Evolutionary conservation across 2,329 filamentous ascomycete species (phyloP).

Genomic region (Colletotrichum chrysophilum): DNA sequence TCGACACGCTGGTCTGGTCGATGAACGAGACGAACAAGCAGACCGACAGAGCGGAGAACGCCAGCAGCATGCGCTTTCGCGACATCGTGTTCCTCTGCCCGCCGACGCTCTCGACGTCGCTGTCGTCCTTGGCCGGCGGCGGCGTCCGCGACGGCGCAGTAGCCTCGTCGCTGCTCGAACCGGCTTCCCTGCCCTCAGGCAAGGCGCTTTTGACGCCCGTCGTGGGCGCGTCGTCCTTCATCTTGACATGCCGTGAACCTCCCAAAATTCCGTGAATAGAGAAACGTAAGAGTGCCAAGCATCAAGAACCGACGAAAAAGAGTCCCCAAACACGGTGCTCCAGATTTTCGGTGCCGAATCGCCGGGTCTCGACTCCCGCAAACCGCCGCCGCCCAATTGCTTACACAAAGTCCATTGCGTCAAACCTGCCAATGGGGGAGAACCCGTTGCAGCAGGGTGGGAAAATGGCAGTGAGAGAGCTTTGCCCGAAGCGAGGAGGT

Average conservation of each 20-base stretch:
- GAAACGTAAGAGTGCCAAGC: background rate
- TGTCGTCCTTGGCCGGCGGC: background rate
- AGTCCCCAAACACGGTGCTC: background rate
- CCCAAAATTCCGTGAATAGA: background rate
- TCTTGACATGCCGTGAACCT: background rate
- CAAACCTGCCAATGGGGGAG: background rate
- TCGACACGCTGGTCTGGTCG: constrained; percentile 40
- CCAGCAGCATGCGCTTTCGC: constrained; percentile 33
- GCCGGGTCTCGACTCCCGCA: background rate
- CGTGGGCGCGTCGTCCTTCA: background rate
- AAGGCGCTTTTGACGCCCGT: background rate
- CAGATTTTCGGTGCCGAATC: constrained; percentile 5
- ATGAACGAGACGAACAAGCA: constrained; percentile 39
- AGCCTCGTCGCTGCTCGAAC: background rate
- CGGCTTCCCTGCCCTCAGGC: background rate
- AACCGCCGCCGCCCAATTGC: background rate
- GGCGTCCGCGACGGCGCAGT: background rate
- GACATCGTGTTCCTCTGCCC: constrained; percentile 39
- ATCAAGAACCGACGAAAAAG: background rate
- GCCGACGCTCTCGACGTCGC: constrained; percentile 28
- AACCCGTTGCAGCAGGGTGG: background rate
- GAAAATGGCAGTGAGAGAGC: background rate
- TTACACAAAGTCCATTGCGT: background rate
- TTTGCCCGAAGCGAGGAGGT: background rate
- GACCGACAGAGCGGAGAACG: constrained; percentile 31